These are phyloP conservation scores for Desmodesmus armatus DNA, from an alignment of 139 green algal species.

Conservation along the genomic window DNA sequence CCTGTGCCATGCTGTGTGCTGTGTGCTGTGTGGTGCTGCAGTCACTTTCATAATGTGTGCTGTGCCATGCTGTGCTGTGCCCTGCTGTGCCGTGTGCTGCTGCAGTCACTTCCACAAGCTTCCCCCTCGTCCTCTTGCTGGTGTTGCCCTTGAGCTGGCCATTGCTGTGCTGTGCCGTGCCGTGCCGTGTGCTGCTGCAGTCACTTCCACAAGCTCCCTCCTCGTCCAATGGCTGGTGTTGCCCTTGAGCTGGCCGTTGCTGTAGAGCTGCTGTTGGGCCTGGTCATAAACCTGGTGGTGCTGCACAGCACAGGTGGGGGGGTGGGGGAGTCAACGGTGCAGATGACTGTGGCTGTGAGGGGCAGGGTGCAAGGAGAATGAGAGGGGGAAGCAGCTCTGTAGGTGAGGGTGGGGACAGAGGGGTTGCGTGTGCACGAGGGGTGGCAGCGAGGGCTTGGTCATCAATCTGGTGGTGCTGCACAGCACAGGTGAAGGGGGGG, in stretches of 20 bases:
- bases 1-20: not conserved
- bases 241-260: slow-evolving; percentile 9
- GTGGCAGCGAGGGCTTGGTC: too few relatives aligned
- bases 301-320: slow-evolving; percentile 31
- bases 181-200: slow-evolving; percentile 5
- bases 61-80: not conserved
- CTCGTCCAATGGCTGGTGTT: slow-evolving; percentile 29
- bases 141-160: slow-evolving; percentile 25
- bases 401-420: too few relatives aligned
- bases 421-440: too few relatives aligned
- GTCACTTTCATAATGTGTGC: not conserved
- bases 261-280: slow-evolving; percentile 42
- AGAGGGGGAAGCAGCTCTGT: too few relatives aligned
- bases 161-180: not conserved
- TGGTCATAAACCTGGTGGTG: slow-evolving; percentile 40
- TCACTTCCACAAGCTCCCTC: slow-evolving; percentile 44
- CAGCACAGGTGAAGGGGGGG: not conserved
- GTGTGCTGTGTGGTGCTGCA: not conserved
- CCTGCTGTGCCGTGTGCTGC: not conserved
- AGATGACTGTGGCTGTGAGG: too few relatives aligned
- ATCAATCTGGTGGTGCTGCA: not conserved
- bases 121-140: not conserved
- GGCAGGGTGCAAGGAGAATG: too few relatives aligned
- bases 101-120: not conserved
- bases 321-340: too few relatives aligned